Evolutionary conservation across 129 eudicot species (phyloP).

Genomic region (Heracleum sosnowskyi): DNA sequence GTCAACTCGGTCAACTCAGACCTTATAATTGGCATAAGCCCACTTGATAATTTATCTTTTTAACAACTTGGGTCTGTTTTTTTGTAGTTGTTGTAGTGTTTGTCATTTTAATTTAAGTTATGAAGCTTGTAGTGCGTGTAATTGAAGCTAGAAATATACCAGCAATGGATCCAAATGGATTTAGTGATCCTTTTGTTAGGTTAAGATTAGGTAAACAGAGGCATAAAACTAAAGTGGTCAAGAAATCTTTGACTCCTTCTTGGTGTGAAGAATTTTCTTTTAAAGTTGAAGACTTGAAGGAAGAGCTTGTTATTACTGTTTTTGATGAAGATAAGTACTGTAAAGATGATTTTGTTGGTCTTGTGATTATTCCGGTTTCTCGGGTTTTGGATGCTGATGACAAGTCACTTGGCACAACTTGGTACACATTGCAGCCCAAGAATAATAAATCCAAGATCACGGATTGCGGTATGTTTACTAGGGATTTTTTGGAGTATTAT

Average conservation of each 20-base stretch:
- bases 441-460: conserved; percentile 56
- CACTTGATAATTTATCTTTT: background rate
- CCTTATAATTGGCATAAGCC: background rate
- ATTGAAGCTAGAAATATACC: conserved; percentile 79
- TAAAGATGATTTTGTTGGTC: conserved; percentile 84
- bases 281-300: conserved; percentile 78
- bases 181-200: conserved; percentile 82
- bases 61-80: background rate
- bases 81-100: background rate
- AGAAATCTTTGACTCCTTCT: conserved; percentile 77
- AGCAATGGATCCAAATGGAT: conserved; percentile 84
- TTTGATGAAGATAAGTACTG: conserved; percentile 77
- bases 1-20: background rate
- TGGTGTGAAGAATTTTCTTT: conserved; percentile 92
- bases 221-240: conserved; percentile 76
- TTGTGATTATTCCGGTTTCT: conserved; percentile 56
- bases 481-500: background rate
- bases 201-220: conserved; percentile 61
- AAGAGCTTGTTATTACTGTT: conserved; percentile 52
- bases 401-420: conserved; percentile 70
- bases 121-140: conserved; percentile 83
- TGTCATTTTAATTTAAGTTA: conserved; percentile 11
- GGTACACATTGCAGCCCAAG: conserved; percentile 87
- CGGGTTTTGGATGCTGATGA: conserved; percentile 71
- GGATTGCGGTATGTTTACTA: conserved; percentile 54